phyloP scores from a whole-genome alignment of 2,329 filamentous ascomycete species.

The Apiospora phragmitis region DNA sequence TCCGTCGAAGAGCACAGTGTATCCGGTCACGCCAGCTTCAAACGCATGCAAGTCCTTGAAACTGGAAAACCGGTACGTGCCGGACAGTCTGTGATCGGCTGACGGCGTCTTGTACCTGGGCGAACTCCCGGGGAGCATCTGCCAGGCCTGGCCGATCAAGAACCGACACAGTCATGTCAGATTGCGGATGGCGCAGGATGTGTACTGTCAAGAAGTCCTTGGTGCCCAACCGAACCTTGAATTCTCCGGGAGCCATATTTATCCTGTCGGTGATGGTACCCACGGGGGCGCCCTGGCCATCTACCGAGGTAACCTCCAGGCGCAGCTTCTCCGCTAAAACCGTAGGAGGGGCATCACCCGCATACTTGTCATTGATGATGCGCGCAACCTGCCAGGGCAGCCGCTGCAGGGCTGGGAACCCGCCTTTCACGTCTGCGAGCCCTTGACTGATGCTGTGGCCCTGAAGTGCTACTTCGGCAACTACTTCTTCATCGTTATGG shows the following conservation, averaged over 20 bases:
- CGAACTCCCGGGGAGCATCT: conserved; percentile 63
- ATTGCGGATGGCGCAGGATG: conserved; percentile 71
- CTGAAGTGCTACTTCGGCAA: conserved; percentile 67
- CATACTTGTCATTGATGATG: conserved; percentile 72
- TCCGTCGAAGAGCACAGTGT: conserved; percentile 72
- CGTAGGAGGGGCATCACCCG: conserved; percentile 63
- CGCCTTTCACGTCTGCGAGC: conserved; percentile 48
- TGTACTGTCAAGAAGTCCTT: conserved; percentile 62
- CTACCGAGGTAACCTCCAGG: conserved; percentile 72
- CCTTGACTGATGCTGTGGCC: conserved; percentile 62
- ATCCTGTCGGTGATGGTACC: conserved; percentile 79
- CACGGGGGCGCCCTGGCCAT: conserved; percentile 37
- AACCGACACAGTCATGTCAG: conserved; percentile 75
- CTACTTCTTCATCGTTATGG: conserved; percentile 67
- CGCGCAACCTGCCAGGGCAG: conserved; percentile 66
- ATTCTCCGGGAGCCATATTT: conserved; percentile 76
- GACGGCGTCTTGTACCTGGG: conserved; percentile 59
- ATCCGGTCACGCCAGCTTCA: conserved; percentile 78
- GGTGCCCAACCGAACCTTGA: conserved; percentile 66
- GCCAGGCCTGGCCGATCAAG: conserved; percentile 65
- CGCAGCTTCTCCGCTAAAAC: conserved; percentile 77
- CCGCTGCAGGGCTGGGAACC: conserved; percentile 49
- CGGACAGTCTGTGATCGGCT: conserved; percentile 65
- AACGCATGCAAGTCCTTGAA: conserved; percentile 74
- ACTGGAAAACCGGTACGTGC: conserved; percentile 69